A percentile compares a stretch with the other conserved stretches of the same genome.
These are phyloP conservation scores for Aspergillus cavernicola DNA, from an alignment of 495 filamentous ascomycete species.

Conservation along the genomic window DNA sequence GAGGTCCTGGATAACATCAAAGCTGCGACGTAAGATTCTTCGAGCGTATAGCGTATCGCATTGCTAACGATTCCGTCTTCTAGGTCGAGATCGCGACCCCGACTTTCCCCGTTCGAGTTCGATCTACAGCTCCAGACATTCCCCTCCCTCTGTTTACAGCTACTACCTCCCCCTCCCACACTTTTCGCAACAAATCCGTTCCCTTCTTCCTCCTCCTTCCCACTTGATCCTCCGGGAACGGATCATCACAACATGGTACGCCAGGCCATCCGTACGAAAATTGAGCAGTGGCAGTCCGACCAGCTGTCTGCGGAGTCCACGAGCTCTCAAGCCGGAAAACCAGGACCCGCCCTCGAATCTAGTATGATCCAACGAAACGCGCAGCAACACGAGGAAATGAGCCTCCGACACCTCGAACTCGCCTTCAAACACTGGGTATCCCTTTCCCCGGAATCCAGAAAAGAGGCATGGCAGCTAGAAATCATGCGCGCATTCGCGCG, in stretches of 20 bases:
- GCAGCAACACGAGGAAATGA: constrained; percentile 57
- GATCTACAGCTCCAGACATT: constrained; percentile 77
- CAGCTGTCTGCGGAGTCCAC: constrained; percentile 31
- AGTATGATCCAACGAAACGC: constrained; percentile 45
- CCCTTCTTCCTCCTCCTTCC: constrained; percentile 67
- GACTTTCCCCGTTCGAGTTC: constrained; percentile 69
- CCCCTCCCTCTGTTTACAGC: constrained; percentile 73
- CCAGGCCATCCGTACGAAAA: constrained; percentile 59
- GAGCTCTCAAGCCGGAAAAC: constrained; percentile 23
- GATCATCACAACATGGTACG: constrained; percentile 68
- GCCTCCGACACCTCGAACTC: constrained; percentile 60
- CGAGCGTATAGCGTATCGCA: neutral
- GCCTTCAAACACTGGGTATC: constrained; percentile 69
- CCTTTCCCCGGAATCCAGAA: constrained; percentile 51
- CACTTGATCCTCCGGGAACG: constrained; percentile 63
- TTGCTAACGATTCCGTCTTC: neutral
- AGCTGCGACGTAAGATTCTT: constrained; percentile 66
- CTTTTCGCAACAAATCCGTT: constrained; percentile 70
- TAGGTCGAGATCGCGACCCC: constrained; percentile 38
- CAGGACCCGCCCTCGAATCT: constrained; percentile 28
- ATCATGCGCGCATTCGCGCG: constrained; percentile 66
- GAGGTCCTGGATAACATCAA: constrained; percentile 75
- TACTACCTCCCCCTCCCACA: constrained; percentile 73
- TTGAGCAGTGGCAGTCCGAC: constrained; percentile 55
- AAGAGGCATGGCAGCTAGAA: constrained; percentile 74